Evolutionary conservation across 1,284 basidiomycete genomes (phyloP).

Genomic region (Fomitopsis betulina): DNA sequence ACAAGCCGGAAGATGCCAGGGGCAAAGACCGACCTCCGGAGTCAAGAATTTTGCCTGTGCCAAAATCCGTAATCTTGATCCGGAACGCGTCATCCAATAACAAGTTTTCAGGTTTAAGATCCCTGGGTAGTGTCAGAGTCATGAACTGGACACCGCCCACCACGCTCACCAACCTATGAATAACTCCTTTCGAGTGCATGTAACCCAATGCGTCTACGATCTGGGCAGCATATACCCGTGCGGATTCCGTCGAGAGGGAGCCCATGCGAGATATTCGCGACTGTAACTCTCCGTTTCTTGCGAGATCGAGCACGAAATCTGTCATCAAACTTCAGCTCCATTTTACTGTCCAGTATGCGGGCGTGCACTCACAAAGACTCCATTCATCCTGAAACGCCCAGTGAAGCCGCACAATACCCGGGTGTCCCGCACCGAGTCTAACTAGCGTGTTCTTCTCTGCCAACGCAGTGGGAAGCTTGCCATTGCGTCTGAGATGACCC

Average conservation of each 20-base stretch:
- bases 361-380: conserved; percentile 67
- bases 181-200: conserved; percentile 85
- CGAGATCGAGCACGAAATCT: conserved; percentile 92
- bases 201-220: conserved; percentile 84
- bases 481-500: conserved; percentile 62
- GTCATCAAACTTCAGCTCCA: neutral
- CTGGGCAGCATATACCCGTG: conserved; percentile 84
- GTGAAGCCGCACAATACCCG: conserved; percentile 77
- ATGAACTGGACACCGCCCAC: neutral
- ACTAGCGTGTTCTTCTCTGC: conserved; percentile 65
- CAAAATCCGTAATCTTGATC: conserved; percentile 96
- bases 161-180: conserved; percentile 62
- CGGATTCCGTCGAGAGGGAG: conserved; percentile 73
- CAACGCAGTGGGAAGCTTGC: conserved; percentile 60
- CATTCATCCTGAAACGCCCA: conserved; percentile 84
- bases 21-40: conserved; percentile 38
- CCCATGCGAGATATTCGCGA: conserved; percentile 75
- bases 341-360: neutral
- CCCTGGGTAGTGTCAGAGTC: conserved; percentile 34
- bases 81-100: conserved; percentile 82
- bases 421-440: conserved; percentile 64
- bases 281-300: conserved; percentile 88
- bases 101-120: conserved; percentile 92
- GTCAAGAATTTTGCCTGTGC: conserved; percentile 86
- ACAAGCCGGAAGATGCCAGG: conserved; percentile 14